A percentile compares a stretch with the other conserved stretches of the same genome.
Conservation (phyloP, 345 rosid species). For the Brassica incana region DNA sequence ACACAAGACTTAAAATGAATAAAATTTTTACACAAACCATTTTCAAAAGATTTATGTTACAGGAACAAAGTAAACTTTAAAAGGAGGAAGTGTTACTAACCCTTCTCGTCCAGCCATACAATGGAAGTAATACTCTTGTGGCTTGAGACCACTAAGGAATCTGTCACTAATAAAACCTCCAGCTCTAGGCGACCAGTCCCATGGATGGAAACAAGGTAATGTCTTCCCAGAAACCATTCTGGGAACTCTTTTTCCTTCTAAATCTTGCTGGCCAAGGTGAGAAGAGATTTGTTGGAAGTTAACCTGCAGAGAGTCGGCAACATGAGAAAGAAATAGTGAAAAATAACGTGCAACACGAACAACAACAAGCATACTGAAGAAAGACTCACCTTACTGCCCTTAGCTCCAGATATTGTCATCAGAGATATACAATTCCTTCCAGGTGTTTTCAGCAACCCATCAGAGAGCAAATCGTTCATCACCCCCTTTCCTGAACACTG, state of each 20-base stretch:
- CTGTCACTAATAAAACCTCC: slow-evolving; percentile 96
- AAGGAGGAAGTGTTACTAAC: slow-evolving; percentile 41
- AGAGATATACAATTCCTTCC: slow-evolving; percentile 87
- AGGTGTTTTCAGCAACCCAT: slow-evolving; percentile 76
- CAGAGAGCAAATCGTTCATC: slow-evolving; percentile 72
- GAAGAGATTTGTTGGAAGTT: slow-evolving; percentile 99
- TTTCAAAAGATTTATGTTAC: neutral
- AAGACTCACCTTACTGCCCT: slow-evolving; percentile 87
- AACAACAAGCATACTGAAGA: slow-evolving; percentile 8
- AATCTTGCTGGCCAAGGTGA: slow-evolving; percentile 94
- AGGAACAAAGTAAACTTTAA: neutral
- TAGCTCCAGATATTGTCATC: slow-evolving; percentile 99
- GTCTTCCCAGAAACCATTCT: slow-evolving; percentile 99
- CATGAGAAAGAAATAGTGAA: slow-evolving; percentile 2
- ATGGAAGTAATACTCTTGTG: slow-evolving; percentile 98
- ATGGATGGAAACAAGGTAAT: slow-evolving; percentile 88
- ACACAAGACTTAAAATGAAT: neutral
- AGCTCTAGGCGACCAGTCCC: slow-evolving; percentile 98
- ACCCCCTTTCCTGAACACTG: slow-evolving; percentile 67
- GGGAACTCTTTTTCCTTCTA: slow-evolving; percentile 97
- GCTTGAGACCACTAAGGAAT: slow-evolving; percentile 95
- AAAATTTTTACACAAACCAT: neutral
- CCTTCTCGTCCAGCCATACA: slow-evolving; percentile 99
- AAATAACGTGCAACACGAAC: neutral
- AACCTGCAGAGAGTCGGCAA: slow-evolving; percentile 56